Conservation (phyloP, 176 grass and related monocot genomes). For the Hordeum vulgare region DNA sequence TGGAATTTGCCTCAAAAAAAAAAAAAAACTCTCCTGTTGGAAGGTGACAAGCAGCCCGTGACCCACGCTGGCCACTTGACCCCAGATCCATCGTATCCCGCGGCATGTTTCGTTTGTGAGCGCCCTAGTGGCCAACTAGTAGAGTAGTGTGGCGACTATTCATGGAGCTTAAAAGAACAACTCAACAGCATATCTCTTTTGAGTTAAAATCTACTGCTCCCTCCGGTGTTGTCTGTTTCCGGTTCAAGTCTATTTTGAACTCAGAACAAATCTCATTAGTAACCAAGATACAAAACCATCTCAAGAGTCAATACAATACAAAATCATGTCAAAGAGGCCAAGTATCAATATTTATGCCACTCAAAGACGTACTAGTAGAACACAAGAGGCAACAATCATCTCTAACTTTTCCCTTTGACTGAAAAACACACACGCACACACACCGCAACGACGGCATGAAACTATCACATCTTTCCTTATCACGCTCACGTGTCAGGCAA, state of each 20-base stretch:
- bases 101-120: neutral
- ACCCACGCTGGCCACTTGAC: neutral
- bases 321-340: no score
- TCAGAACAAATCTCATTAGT: no score
- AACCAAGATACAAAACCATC: no score
- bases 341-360: neutral
- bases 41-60: constrained; percentile 2
- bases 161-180: neutral
- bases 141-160: neutral
- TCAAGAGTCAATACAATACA: no score
- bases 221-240: no score
- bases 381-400: neutral
- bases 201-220: no score
- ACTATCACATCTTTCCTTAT: neutral
- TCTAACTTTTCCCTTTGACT: neutral
- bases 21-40: neutral
- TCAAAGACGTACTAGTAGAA: no score
- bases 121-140: neutral
- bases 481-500: neutral
- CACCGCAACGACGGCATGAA: neutral
- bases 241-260: no score
- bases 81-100: neutral
- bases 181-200: no score
- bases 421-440: no score
- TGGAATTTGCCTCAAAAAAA: no score